phyloP scores from a whole-genome alignment of 2,329 filamentous ascomycete species.

The Aspergillus ruber region DNA sequence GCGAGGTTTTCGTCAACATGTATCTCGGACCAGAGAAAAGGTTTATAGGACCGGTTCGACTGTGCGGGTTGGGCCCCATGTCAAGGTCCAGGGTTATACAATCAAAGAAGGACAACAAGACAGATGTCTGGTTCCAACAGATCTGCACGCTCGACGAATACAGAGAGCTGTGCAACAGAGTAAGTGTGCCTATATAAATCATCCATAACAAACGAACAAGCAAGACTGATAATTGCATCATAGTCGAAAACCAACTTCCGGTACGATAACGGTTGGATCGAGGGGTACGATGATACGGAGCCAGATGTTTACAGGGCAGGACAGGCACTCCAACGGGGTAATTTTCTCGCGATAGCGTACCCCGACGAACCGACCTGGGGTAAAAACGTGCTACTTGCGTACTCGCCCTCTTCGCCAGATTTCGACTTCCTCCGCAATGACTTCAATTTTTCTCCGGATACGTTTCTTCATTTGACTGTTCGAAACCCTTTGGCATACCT shows the following conservation, averaged over 20 bases:
- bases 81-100: slow-evolving; percentile 12
- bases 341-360: slow-evolving; percentile 25
- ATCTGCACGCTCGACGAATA: slow-evolving; percentile 25
- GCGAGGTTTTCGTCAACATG: slow-evolving; percentile 23
- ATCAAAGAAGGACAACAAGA: slow-evolving; percentile 8
- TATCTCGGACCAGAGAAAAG: slow-evolving; percentile 24
- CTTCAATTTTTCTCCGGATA: not conserved
- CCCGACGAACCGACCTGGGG: slow-evolving; percentile 3
- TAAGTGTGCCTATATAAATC: slow-evolving; percentile 13
- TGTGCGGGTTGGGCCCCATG: slow-evolving; percentile 20
- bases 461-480: slow-evolving; percentile 17
- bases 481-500: slow-evolving; percentile 12
- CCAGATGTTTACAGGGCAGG: slow-evolving; percentile 19
- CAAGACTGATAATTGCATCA: not conserved
- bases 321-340: slow-evolving; percentile 17
- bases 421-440: slow-evolving; percentile 20
- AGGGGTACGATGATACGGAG: slow-evolving; percentile 28
- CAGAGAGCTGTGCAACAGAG: slow-evolving; percentile 17
- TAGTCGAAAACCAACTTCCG: slow-evolving; percentile 7
- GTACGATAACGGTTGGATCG: slow-evolving; percentile 26
- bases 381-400: slow-evolving; percentile 22
- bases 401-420: slow-evolving; percentile 17
- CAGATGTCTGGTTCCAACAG: slow-evolving; percentile 29
- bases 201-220: not conserved
- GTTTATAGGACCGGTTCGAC: slow-evolving; percentile 22